phyloP scores from a whole-genome alignment of 306 rosid genomes.

The Purshia tridentata region DNA sequence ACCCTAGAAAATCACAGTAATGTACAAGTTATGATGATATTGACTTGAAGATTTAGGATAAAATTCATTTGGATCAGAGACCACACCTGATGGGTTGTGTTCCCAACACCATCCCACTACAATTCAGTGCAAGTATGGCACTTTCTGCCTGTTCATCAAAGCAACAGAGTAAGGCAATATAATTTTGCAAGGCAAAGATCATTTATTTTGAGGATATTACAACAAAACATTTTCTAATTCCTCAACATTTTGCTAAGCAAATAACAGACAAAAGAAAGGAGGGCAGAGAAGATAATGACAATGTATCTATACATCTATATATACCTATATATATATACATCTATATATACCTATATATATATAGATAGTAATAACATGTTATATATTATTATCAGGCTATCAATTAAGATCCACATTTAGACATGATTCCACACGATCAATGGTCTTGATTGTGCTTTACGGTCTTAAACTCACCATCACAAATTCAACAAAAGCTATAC shows the following conservation, averaged over 20 bases:
- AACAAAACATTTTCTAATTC: neutral
- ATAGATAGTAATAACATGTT: too few species aligned
- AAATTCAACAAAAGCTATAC: slow-evolving; percentile 98
- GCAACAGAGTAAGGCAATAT: slow-evolving; percentile 14
- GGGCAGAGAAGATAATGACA: too few species aligned
- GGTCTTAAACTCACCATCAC: slow-evolving; percentile 44
- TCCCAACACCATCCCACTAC: slow-evolving; percentile 93
- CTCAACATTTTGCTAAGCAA: neutral
- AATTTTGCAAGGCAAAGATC: neutral
- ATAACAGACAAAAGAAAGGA: too few species aligned
- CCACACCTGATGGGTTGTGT: slow-evolving; percentile 79
- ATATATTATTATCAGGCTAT: too few species aligned
- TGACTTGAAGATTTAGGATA: slow-evolving; percentile 10
- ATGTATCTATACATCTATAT: too few species aligned
- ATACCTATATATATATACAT: too few species aligned
- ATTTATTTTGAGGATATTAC: neutral
- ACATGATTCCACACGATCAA: too few species aligned
- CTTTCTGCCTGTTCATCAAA: slow-evolving; percentile 78
- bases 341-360: too few species aligned
- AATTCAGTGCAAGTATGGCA: slow-evolving; percentile 82
- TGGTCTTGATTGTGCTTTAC: neutral
- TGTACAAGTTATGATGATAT: slow-evolving; percentile 11
- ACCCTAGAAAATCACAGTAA: slow-evolving; percentile 57
- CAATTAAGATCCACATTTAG: too few species aligned
- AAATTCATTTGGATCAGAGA: slow-evolving; percentile 1